Conservation (phyloP, 768 basidiomycete genomes). For the Boletus rufocinnamomeus region DNA sequence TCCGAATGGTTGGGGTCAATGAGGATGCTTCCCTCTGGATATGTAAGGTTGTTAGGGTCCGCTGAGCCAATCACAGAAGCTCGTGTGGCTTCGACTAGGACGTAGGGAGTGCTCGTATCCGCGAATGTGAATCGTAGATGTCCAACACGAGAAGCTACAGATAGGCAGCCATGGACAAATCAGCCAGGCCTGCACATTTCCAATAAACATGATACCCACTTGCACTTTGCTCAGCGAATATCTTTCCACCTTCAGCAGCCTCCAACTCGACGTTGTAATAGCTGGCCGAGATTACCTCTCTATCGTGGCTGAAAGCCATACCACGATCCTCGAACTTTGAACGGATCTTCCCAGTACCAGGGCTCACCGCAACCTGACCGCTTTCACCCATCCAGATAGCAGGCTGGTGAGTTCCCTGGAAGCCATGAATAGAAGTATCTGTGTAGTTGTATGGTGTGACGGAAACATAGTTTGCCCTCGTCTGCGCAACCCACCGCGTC, state of each 20-base stretch:
- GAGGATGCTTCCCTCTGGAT: constrained; percentile 51
- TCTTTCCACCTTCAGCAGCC: constrained; percentile 50
- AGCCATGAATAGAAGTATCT: constrained; percentile 62
- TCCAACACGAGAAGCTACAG: constrained; percentile 69
- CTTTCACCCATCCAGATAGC: constrained; percentile 92
- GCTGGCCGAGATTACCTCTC: constrained; percentile 55
- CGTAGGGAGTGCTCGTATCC: constrained; percentile 47
- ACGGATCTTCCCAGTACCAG: constrained; percentile 53
- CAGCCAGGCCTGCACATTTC: background rate
- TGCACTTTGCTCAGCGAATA: constrained; percentile 61
- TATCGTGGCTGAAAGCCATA: constrained; percentile 49
- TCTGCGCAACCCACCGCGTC: constrained; percentile 86
- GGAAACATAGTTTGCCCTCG: constrained; percentile 73
- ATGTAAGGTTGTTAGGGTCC: constrained; percentile 49
- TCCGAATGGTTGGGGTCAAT: constrained; percentile 47
- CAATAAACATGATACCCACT: constrained; percentile 43
- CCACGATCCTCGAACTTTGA: constrained; percentile 61
- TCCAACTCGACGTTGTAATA: constrained; percentile 61
- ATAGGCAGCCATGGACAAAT: background rate
- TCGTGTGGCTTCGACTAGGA: constrained; percentile 68
- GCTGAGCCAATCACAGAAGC: constrained; percentile 59
- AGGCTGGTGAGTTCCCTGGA: constrained; percentile 79
- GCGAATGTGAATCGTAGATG: constrained; percentile 72
- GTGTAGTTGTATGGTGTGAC: constrained; percentile 72
- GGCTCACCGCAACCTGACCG: constrained; percentile 59